Base-by-base conservation (phyloP, 2,329 filamentous ascomycete species). In the Dactylella cylindrospora region DNA sequence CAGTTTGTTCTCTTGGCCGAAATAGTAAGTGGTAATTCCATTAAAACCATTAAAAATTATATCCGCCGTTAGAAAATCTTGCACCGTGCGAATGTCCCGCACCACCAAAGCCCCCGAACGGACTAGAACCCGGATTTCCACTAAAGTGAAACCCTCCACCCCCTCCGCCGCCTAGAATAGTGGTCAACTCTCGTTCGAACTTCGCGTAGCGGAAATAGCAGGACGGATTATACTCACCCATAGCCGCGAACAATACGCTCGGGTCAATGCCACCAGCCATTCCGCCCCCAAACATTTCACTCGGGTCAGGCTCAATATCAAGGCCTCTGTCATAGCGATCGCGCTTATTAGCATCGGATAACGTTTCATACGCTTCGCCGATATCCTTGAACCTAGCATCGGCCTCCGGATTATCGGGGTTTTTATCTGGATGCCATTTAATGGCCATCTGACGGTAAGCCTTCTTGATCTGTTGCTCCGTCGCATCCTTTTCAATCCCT, bases 321-420 rank as follows among this genome's bases (percentile, higher is more conserved):
- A 33, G 35, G 9, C 45, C 35, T 29, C 32, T 25, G 25, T 15
- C 32, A 45, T 65, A 83, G 85, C 75, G 86, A 90, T 60, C 66
- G 8, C 65, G 50, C 49, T 69, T 69, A 85, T 95, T 84, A 76
- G 90, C 79, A 74, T 98, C 93, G 71, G 88, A 95, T 75, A 98
- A 77, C 43, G 86, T 94, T 76, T 98, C 93, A 72, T 98, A 95
- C 6, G 91, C 91, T 77, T 98, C 93, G 70, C 90, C 88, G 72
- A 96, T 87, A 72, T 98, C 93, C 81, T 98, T 97, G 81, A 98
- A 98, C 71, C 88, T 84, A 68, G 88, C 86, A 70, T 90, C 91
- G 65, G 93, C 93, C 45, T 83, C 79, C 57, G 84, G 80, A 69
- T 96, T 88, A 65, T 86, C 88, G 0, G 86, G 88, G 75, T 97